phyloP scores from a whole-genome alignment of 352 stramenopile species.

The Phytophthora citricola region DNA sequence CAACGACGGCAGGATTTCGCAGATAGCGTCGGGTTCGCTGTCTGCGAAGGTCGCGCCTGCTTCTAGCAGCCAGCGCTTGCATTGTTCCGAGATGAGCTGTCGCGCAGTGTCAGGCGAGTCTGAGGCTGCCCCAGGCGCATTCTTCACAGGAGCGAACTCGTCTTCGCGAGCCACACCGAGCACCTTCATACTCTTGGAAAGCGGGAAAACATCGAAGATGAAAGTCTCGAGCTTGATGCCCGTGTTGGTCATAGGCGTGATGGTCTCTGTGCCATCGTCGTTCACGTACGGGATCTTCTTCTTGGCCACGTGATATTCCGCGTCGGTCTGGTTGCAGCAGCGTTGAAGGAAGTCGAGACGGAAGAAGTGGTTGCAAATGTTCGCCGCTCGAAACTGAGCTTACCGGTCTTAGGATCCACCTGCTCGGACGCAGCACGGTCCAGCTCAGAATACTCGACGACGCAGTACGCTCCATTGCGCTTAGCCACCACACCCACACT shows the following conservation, averaged over 20 bases:
- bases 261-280: slow-evolving; percentile 78
- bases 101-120: slow-evolving; percentile 87
- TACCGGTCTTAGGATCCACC: slow-evolving; percentile 68
- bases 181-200: slow-evolving; percentile 93
- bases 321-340: slow-evolving; percentile 93
- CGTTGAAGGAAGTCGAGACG: slow-evolving; percentile 71
- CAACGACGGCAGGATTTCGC: slow-evolving; percentile 80
- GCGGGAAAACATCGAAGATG: slow-evolving; percentile 99
- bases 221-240: slow-evolving; percentile 99
- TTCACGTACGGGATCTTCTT: slow-evolving; percentile 98
- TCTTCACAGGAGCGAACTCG: slow-evolving; percentile 94
- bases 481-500: slow-evolving; percentile 93
- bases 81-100: slow-evolving; percentile 63
- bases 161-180: slow-evolving; percentile 91
- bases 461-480: slow-evolving; percentile 82
- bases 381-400: slow-evolving; percentile 95
- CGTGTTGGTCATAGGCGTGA: slow-evolving; percentile 88
- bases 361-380: slow-evolving; percentile 99
- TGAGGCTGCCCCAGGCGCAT: slow-evolving; percentile 66
- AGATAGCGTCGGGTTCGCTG: slow-evolving; percentile 39
- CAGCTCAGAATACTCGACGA: slow-evolving; percentile 99
- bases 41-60: slow-evolving; percentile 54
- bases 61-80: slow-evolving; percentile 64
- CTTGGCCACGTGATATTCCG: slow-evolving; percentile 96
- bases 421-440: slow-evolving; percentile 70